Evolutionary conservation across 768 basidiomycete genomes (phyloP), one percentile per base, ranked within the genome.

Genomic region (Hericium rajendrae): DNA sequence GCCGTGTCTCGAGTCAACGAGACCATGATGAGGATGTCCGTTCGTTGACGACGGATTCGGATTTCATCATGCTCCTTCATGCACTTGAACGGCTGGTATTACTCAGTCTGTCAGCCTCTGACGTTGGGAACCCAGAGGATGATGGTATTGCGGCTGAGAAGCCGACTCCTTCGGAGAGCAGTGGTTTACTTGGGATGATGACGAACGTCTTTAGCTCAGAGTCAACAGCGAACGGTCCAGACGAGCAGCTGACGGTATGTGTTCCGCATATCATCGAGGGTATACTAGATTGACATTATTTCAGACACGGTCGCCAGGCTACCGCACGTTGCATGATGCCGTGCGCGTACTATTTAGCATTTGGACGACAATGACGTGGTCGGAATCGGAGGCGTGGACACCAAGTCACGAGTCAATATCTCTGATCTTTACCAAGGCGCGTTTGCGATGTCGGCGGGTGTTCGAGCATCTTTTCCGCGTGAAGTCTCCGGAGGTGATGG

Each of bases 181-280:
- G 79, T 65, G 86, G 94, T 1, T 71, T 98, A 11, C 75, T 97
- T 0, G 92, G 94, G 9, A 89, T 92, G 64, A 86, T 99, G 53
- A 94, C 93, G 2, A 90, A 84, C 56, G 94, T 97, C 2, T 94
- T 99, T 65, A 81, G 87, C 43, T 82, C 83, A 0, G 90, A 93
- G n/a, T 77, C 73, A 38, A 64, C 72, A 9, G 70, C 76, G 11
- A 67, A 69, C 55, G 63, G 69, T 40, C 65, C 70, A 15, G 83
- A 83, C 13, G 86, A 86, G 39, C 80, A 79, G 59, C 65, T 83
- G 9, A 78, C 76, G 56, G 88, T 85, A 62, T 66, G 81, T 40
- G 22, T 54, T 53, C 56, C 56, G 28, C 39, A 24, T 6, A 26
- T 38, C 40, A n/a, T 24, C 40, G 54, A 26, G 38, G 32, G 57